Conservation (phyloP, 108 stramenopile genomes). For the Fragilaria crotonensis region DNA sequence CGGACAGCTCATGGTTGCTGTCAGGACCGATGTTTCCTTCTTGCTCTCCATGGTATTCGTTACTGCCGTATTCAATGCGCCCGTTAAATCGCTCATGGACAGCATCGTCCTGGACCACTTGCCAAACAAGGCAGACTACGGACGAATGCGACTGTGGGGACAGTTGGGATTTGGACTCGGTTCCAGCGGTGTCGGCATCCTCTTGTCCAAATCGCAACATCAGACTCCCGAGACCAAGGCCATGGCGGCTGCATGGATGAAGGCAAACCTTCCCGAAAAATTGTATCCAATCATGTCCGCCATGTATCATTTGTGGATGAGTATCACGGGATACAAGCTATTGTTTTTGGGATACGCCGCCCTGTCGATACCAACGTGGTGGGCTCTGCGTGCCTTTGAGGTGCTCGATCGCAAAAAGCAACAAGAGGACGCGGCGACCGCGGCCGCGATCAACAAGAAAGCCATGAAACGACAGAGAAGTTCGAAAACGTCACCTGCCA, state of each 20-base stretch:
- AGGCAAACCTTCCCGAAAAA: neutral
- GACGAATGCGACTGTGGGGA: slow-evolving; percentile 88
- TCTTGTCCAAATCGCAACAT: slow-evolving; percentile 28
- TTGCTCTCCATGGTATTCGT: slow-evolving; percentile 71
- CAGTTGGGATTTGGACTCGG: slow-evolving; percentile 94
- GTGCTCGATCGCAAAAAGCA: slow-evolving; percentile 21
- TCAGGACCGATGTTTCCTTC: slow-evolving; percentile 48
- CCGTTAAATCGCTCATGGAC: slow-evolving; percentile 91
- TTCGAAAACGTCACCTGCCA: neutral
- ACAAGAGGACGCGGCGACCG: neutral
- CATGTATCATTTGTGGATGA: slow-evolving; percentile 32
- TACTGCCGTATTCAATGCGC: slow-evolving; percentile 89
- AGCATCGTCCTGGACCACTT: slow-evolving; percentile 79
- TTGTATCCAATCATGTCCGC: slow-evolving; percentile 6
- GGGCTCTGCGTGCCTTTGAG: slow-evolving; percentile 60
- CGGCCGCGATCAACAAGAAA: slow-evolving; percentile 3
- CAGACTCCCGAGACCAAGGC: neutral
- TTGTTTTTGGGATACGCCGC: slow-evolving; percentile 62
- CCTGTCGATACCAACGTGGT: slow-evolving; percentile 60
- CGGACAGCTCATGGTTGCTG: slow-evolving; percentile 60
- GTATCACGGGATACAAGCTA: slow-evolving; percentile 65
- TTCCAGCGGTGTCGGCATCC: slow-evolving; percentile 51
- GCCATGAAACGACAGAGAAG: slow-evolving; percentile 8
- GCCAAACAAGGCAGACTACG: slow-evolving; percentile 59
- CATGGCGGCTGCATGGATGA: neutral